Evolutionary conservation across 2,329 filamentous ascomycete genomes (phyloP).

Genomic region (Passalora sequoiae): DNA sequence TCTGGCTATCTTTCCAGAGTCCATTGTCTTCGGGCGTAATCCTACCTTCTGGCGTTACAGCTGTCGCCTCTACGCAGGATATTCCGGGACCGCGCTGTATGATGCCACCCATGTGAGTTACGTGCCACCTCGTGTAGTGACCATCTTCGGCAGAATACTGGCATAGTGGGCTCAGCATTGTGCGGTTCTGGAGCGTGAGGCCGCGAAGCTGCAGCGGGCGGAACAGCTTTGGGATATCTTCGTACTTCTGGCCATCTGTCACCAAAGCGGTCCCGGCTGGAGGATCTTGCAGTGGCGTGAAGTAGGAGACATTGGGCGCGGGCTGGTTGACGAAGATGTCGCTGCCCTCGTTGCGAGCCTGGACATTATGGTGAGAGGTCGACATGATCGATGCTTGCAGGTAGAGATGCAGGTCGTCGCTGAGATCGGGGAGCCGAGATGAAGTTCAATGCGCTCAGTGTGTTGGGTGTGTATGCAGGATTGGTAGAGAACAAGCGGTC

Average conservation of each 20-base stretch:
- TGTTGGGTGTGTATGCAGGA: neutral
- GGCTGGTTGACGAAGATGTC: conserved; percentile 38
- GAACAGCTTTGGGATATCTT: conserved; percentile 55
- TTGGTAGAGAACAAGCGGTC: too few species aligned
- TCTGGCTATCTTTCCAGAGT: conserved; percentile 79
- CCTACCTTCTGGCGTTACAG: conserved; percentile 68
- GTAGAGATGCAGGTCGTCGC: too few species aligned
- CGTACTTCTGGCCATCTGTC: conserved; percentile 39
- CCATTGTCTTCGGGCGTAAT: conserved; percentile 77
- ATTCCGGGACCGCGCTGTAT: conserved; percentile 69
- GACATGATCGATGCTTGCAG: conserved; percentile 14
- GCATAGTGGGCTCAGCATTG: conserved; percentile 60
- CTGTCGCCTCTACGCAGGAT: conserved; percentile 71
- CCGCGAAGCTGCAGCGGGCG: conserved; percentile 54
- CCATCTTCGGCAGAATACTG: conserved; percentile 65
- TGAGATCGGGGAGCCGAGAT: too few species aligned
- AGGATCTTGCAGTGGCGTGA: conserved; percentile 45
- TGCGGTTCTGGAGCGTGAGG: conserved; percentile 39
- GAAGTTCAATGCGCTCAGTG: too few species aligned
- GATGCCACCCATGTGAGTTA: conserved; percentile 68
- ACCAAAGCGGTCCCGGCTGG: conserved; percentile 45
- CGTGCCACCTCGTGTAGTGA: conserved; percentile 73
- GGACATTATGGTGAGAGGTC: conserved; percentile 31
- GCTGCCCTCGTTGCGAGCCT: conserved; percentile 11
- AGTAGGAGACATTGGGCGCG: conserved; percentile 44